These are phyloP conservation scores for Cadophora sp. DNA, from an alignment of 2,329 filamentous ascomycete genomes.

Conservation along the genomic window DNA sequence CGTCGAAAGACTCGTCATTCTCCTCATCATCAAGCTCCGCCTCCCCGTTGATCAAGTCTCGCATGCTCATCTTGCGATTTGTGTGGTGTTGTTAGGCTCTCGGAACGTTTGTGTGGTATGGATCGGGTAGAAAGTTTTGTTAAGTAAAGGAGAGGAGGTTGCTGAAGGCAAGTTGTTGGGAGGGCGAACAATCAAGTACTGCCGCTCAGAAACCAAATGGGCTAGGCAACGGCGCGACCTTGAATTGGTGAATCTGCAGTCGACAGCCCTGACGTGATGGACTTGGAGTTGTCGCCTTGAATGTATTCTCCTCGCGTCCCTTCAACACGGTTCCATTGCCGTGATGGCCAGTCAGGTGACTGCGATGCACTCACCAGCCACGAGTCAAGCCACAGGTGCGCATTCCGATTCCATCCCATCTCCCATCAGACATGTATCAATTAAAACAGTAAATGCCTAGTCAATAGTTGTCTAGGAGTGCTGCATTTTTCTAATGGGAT, in stretches of 20 bases:
- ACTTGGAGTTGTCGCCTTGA: not conserved
- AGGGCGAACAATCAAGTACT: not conserved
- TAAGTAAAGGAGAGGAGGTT: not conserved
- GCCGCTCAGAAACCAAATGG: not conserved
- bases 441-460: not conserved
- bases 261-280: not conserved
- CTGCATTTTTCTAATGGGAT: too few relatives aligned
- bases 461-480: not conserved
- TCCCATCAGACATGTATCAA: not conserved
- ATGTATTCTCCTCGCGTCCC: not conserved
- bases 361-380: not conserved
- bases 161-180: not conserved
- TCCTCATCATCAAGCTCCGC: conserved; percentile 87
- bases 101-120: not conserved
- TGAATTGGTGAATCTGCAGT: not conserved
- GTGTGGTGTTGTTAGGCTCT: conserved; percentile 8
- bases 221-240: not conserved
- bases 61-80: conserved; percentile 67
- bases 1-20: conserved; percentile 83
- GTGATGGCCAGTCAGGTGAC: not conserved
- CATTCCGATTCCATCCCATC: too few relatives aligned
- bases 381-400: not conserved
- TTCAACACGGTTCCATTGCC: not conserved
- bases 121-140: not conserved
- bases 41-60: conserved; percentile 81